Base-by-base conservation (phyloP, 2,329 filamentous ascomycete genomes). In the Clonostachys solani region DNA sequence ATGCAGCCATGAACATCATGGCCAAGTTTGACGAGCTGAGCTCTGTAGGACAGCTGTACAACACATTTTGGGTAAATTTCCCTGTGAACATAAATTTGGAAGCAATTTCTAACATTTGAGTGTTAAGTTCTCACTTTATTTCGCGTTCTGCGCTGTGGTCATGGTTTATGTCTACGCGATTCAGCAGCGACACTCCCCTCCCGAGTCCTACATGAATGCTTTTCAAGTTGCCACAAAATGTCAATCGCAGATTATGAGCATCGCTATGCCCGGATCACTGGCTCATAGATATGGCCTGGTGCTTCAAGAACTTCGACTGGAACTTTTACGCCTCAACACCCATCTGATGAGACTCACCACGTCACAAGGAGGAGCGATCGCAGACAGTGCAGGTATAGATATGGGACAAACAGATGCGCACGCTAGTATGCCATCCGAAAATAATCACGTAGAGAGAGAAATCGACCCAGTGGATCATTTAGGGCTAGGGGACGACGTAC, bases 151-250 rank as follows among this genome's bases (percentile, higher is more conserved):
- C 12, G 71, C 71, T 1, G 66, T 71, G 4, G 67, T 71, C 2
- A 61, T 73, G 2, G 55, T 74, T 3, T 74, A 74, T 47, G 65
- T 74, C 6, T 69, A 68, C 36, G 62, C 64, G 5, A 73, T 73
- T 8, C 70, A 71, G 40, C 57, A 66, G 33, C 52, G 60, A 2
- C 52, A 57, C 5, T 49, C 55, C 4, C 52, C 58, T 5, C 50
- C 57, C 35, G 56, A 60, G 23, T 54, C 52, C 3, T 64, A 62
- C 46, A 50, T 56, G 5, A 47, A 48, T 0, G 63, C 65, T 29
- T 64, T 73, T n/a, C 50, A 60, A 10, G 64, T 64, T 2, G 71
- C 70, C 1, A 61, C 58, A 3, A 61, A 60, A 38, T 73, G 69
- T 37, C 71, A 73, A 45, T 47, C 52, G 2, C 66, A 72, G 44